Evolutionary conservation across 208 protist genomes (phyloP), one percentile per base, ranked within the genome.

Genomic region (Porcisia hertigi): DNA sequence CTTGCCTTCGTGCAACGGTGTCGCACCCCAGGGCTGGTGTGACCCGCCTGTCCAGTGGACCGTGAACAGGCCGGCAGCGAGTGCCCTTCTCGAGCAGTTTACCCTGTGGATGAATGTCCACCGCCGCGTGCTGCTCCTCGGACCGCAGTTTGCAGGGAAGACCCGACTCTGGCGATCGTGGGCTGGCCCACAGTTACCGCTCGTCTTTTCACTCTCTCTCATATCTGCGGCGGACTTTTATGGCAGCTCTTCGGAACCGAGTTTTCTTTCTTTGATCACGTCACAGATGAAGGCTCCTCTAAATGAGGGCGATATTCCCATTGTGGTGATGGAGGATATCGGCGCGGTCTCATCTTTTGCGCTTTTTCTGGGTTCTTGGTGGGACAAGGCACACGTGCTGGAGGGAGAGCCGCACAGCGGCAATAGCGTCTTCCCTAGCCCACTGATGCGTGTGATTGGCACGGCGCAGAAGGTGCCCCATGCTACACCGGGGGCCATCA

Each of bases 131-230:
- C 79, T 93, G 34, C 69, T 97, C 49, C 57, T 91, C 23, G 93
- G 93, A 18, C 84, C 91, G 34, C 76, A 58, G 39, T 97, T 94
- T 69, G 87, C 88, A 34, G 91, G 91, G 20, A 95, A 93, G 69
- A 86, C 87, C 52, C 84, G 71, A 70, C 49, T 97, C 73, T 95
- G 91, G 91, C 82, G 82, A 66, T 67, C 72, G 43, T 94, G 85
- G 86, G 77, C 91, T 8, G 88, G 88, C 18, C 49, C 60, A 25
- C 77, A 73, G 30, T 80, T 67, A 41, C 76, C 87, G 59, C 69
- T 86, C 20, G 81, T 95, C 0, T 62, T 97, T 52, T 90, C 83
- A 36, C 83, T 87, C 2, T 73, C 80, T 43, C 78, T 95, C n/a
- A 81, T 94, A 62, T 87, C 83, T 45, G 85, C 78, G 12, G 77